Base-by-base conservation (phyloP, 139 green algal genomes). In the Gonium pectorale region DNA sequence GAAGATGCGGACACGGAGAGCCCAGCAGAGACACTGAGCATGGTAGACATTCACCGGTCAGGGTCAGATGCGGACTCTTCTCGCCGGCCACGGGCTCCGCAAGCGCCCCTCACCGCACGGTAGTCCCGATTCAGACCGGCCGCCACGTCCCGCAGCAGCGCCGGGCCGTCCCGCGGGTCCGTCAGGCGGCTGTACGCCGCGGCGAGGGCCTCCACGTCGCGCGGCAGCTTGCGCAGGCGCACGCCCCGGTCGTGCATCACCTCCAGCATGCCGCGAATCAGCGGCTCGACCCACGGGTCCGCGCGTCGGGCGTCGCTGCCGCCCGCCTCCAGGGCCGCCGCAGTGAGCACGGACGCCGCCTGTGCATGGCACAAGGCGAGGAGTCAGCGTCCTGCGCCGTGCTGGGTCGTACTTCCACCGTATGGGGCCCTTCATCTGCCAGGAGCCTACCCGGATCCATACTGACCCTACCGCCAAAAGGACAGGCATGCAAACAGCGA, bases 181-280 rank as follows among this genome's bases (percentile, higher is more conserved):
- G 77, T 83, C 62, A 83, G 63, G 62, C 73, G 77, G 62, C 60
- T 21, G n/a, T 41, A 73, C 13, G 77, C 77, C 5, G 19, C 77
- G 62, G 54, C 77, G 62, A 83, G 62, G n/a, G 77, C 77, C 62
- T 49, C 43, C 19, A 59, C 77, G 31, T 83, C 77, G 15, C 27
- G 60, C 26, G 26, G 43, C 77, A 83, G 63, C 77, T 73, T 73
- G 31, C 62, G 60, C n/a, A 59, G 43, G 22, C 44, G 43, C 9
- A 83, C 77, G 41, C 54, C 46, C 21, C 44, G 27, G 33, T 83
- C 77, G 59, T 83, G 77, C 77, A 83, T 83, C 15, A 74, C 77
- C 62, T 83, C 60, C 43, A 83, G 11, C 77, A 83, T 83, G 77
- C 60, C 77, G 31, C 62, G 43, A n/a, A 83, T 41, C 41, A 83